Percentiles rank a stretch among this genome's conserved stretches.
These are phyloP conservation scores for Fusarium transvaalense DNA, from an alignment of 2,329 filamentous ascomycete species.

Conservation along the genomic window DNA sequence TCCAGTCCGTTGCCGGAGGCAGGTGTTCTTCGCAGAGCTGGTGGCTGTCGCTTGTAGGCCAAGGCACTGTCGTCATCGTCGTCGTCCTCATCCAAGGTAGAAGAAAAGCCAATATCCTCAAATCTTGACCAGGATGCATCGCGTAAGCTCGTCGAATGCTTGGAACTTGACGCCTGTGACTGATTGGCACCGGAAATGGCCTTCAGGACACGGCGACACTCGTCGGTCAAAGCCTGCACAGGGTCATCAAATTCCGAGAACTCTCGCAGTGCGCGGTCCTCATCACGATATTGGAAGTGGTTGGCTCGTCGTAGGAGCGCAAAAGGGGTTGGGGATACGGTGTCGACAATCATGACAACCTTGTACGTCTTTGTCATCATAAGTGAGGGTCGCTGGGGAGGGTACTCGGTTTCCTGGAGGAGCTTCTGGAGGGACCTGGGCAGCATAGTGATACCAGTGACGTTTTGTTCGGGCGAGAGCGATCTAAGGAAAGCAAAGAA, in stretches of 20 bases:
- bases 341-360: slow-evolving; percentile 96
- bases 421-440: slow-evolving; percentile 93
- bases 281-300: slow-evolving; percentile 94
- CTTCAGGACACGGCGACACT: slow-evolving; percentile 90
- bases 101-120: slow-evolving; percentile 92
- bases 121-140: slow-evolving; percentile 98
- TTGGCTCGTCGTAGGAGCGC: slow-evolving; percentile 89
- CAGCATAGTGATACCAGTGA: slow-evolving; percentile 84
- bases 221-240: slow-evolving; percentile 87
- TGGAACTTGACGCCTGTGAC: slow-evolving; percentile 77
- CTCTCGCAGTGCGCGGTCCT: slow-evolving; percentile 84
- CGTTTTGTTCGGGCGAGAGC: slow-evolving; percentile 81
- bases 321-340: slow-evolving; percentile 94
- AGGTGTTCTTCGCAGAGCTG: slow-evolving; percentile 73
- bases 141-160: slow-evolving; percentile 77
- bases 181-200: slow-evolving; percentile 91
- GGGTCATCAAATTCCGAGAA: slow-evolving; percentile 94
- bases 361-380: slow-evolving; percentile 86
- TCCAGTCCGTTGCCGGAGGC: slow-evolving; percentile 77
- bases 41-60: slow-evolving; percentile 54
- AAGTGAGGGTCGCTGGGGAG: slow-evolving; percentile 80
- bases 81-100: slow-evolving; percentile 77
- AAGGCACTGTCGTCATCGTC: slow-evolving; percentile 69
- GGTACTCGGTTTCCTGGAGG: slow-evolving; percentile 93
- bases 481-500: slow-evolving; percentile 98